Evolutionary conservation across 306 rosid genomes (phyloP), one percentile per base, ranked within the genome.

Genomic region (Vicia faba): DNA sequence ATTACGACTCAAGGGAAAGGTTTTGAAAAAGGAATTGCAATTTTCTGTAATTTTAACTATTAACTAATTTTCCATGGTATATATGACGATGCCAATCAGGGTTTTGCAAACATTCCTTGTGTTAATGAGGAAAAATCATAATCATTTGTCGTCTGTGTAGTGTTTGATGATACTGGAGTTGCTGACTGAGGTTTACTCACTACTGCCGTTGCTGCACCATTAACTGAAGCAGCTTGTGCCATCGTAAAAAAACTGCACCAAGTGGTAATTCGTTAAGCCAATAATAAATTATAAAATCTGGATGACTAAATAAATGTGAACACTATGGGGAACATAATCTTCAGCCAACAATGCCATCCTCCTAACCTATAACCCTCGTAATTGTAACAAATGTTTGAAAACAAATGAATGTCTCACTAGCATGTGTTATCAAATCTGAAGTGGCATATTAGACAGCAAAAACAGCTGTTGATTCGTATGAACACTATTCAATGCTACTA

Each of bases 91-190:
- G 28, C 68, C 49, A 77, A 61, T 61, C 86, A 89, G 31, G 55
- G 89, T 70, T 89, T 92, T 25, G 87, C 68, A 66, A 89, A 92
- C 88, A 89, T 80, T 75, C 96, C 91, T 59, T 87, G 92, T 19
- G 96, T 92, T 74, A 92, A 79, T 36, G 96, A 89, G 53, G 96
- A 92, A 85, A 92, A 92, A 67, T 92, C 98, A 65, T 83, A 87
- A 16, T 89, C 96, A 33, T 79, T 86, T 43, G 63, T 89, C 3
- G 85, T 69, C 26, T 78, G 79, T 11, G 86, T 68, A 19, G 88
- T 25, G 73, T 81, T 67, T 28, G 92, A 78, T 39, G 89, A 59
- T 19, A 70, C 71, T 0, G 88, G 73, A 60, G 86, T 68, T 5
- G 83, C 70, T n/a, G 93, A 35, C 66, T 80, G 84, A 69, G 86